Conservation (phyloP, 225 moss, liverwort and hornwort genomes). For the Anthoceros angustus region DNA sequence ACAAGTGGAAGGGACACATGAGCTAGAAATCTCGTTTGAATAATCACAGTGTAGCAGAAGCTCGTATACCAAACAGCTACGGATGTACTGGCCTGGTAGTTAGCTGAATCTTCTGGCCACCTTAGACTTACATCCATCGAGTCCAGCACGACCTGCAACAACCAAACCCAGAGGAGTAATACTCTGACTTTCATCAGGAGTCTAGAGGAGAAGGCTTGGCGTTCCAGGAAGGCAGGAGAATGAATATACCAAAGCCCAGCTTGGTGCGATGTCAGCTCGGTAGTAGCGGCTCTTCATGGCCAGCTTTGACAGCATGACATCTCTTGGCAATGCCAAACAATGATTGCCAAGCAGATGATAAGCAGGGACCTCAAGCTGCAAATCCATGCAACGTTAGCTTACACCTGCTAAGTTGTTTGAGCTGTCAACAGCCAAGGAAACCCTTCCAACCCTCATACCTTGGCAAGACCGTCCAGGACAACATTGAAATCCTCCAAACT, state of each 20-base stretch:
- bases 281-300: constrained; percentile 31
- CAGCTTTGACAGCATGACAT: constrained; percentile 20
- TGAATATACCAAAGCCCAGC: constrained; percentile 29
- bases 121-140: constrained; percentile 38
- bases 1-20: neutral
- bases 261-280: constrained; percentile 18
- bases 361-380: constrained; percentile 31
- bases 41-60: neutral
- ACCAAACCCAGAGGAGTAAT: neutral
- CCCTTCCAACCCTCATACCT: constrained; percentile 11
- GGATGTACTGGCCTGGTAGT: constrained; percentile 24
- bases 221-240: neutral
- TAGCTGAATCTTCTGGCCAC: constrained; percentile 24
- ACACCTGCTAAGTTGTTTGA: neutral
- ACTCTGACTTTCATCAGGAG: neutral
- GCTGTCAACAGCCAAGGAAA: neutral
- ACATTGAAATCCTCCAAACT: constrained; percentile 27
- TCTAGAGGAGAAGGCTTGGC: neutral
- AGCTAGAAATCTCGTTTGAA: neutral
- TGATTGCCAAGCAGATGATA: constrained; percentile 48
- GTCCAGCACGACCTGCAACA: constrained; percentile 33
- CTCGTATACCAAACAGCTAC: neutral
- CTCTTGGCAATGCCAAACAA: constrained; percentile 32
- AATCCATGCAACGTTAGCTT: neutral
- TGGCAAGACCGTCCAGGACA: constrained; percentile 23